phyloP scores from a whole-genome alignment of 805 yeast genomes.

The Torulaspora franciscae region DNA sequence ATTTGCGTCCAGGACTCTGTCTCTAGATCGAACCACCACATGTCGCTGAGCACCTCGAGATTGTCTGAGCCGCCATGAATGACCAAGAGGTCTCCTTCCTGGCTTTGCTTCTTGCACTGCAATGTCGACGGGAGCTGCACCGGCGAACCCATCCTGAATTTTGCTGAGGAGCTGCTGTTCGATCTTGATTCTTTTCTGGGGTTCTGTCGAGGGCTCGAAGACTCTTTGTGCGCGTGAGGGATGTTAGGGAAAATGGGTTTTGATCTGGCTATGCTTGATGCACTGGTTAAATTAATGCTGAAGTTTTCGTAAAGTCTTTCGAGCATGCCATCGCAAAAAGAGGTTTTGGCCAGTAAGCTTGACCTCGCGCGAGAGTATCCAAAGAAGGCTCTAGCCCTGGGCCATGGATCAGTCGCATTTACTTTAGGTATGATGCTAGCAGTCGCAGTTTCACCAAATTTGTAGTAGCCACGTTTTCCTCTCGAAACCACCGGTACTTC shows the following conservation, averaged over 20 bases:
- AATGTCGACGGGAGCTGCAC: background rate
- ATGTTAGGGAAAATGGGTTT: conserved; percentile 19
- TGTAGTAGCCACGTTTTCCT: conserved; percentile 36
- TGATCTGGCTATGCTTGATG: conserved; percentile 5
- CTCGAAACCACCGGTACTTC: conserved; percentile 37
- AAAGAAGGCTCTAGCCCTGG: conserved; percentile 38
- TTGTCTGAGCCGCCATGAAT: conserved; percentile 41
- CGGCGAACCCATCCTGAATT: conserved; percentile 5
- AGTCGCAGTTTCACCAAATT: conserved; percentile 36
- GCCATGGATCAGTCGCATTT: conserved; percentile 23
- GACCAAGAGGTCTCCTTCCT: conserved; percentile 23
- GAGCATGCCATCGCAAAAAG: conserved; percentile 17
- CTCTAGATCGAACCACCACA: conserved; percentile 48
- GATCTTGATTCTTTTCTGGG: conserved; percentile 3
- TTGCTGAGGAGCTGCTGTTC: background rate
- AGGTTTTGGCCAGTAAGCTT: conserved; percentile 9
- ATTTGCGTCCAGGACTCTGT: conserved; percentile 40
- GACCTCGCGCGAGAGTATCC: conserved; percentile 28
- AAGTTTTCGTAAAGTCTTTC: conserved; percentile 24
- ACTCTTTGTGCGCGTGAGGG: conserved; percentile 16
- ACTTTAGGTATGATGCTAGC: conserved; percentile 33
- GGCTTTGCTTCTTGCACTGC: background rate
- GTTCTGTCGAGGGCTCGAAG: conserved; percentile 4
- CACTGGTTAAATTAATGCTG: conserved; percentile 13
- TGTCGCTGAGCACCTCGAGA: conserved; percentile 40